Evolutionary conservation across 306 rosid genomes (phyloP).

Genomic region (Prunus salicina): DNA sequence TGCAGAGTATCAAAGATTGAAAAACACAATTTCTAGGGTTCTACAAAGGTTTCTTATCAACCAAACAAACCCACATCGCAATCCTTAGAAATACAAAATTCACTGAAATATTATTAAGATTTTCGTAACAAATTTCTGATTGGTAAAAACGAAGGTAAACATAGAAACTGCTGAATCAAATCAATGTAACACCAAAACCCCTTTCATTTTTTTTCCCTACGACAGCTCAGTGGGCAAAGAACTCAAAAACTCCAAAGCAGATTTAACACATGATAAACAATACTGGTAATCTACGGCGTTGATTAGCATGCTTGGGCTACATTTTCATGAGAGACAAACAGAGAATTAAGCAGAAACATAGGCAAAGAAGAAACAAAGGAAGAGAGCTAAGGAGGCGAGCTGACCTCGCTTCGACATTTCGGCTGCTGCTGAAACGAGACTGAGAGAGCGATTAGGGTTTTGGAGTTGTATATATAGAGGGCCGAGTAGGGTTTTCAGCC

Average conservation of each 20-base stretch:
- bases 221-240: too few species aligned
- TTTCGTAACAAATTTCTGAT: background rate
- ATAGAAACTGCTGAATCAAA: background rate
- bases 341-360: background rate
- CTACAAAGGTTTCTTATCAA: background rate
- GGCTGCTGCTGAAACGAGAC: slow-evolving; percentile 23
- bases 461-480: too few species aligned
- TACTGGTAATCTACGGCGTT: background rate
- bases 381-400: background rate
- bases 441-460: too few species aligned
- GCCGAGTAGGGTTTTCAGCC: slow-evolving; percentile 41
- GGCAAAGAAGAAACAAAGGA: too few species aligned
- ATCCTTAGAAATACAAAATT: too few species aligned
- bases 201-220: background rate
- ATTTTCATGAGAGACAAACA: slow-evolving; percentile 1
- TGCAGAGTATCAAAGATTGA: background rate
- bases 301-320: background rate
- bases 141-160: background rate
- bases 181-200: background rate
- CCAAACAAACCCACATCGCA: background rate
- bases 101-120: background rate
- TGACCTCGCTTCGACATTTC: slow-evolving; percentile 66
- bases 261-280: too few species aligned
- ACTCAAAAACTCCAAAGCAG: background rate
- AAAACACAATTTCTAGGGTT: background rate